Base-by-base conservation (phyloP, 768 basidiomycete genomes). In the Sistotremastrum suecicum region DNA sequence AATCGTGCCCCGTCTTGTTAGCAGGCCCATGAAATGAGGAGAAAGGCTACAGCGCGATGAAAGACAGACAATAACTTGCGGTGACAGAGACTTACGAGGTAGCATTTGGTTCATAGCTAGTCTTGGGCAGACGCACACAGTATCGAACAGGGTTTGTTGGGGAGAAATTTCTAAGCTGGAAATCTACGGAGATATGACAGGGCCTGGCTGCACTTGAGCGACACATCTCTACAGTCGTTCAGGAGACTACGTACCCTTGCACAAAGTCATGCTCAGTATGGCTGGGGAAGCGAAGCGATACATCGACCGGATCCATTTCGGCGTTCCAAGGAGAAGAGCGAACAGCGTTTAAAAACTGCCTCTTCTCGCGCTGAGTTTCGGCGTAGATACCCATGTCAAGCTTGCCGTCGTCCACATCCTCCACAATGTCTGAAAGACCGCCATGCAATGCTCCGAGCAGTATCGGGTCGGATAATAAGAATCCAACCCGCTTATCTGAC, bases 381-480 rank as follows among this genome's bases (percentile, higher is more conserved):
- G 87, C 88, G 56, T 89, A 97, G 74, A 95, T 88, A 51, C 76
- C 87, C 39, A 89, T 73, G 49, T 79, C 83, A 28, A 70, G 70
- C 61, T 85, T 84, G 7, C 71, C 70, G 39, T 63, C 66, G 54
- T 78, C 77, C 7, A 74, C 71, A 12, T 72, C 68, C 41, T 74
- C 68, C 4, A 90, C 69, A 35, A 80, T 65, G 41, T 71, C 69
- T 11, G 74, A 66, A 47, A 94, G 66, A 9, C 74, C 62, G 7
- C 77, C 84, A 56, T 85, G 80, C 3, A 68, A 60, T 7, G 84
- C 81, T 5, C 88, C 85, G 7, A 86, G 68, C 10, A 65, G 69
- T 28, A 80, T 55, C 4, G 77, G 77, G 11, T 77, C 65, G 4
- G 83, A 51, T 32, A 73, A 62, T 12, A 78, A 54, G 55, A 78